Evolutionary conservation across 2,329 filamentous ascomycete genomes (phyloP).

Genomic region (Colletotrichum cereale): DNA sequence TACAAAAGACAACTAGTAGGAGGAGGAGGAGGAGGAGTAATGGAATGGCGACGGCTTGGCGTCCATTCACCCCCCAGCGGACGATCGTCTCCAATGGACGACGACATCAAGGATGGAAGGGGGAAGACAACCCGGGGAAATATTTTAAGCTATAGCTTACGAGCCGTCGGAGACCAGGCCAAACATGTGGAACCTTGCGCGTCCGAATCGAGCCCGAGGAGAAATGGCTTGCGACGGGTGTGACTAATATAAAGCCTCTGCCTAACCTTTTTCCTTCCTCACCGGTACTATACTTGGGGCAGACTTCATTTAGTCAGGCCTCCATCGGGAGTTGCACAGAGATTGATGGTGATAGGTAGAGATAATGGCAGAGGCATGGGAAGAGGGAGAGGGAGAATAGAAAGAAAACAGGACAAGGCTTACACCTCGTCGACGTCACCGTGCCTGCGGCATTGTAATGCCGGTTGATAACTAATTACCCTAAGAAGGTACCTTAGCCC

Average conservation of each 20-base stretch:
- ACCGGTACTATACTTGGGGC: neutral
- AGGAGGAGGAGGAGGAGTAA: neutral
- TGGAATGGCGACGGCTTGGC: neutral
- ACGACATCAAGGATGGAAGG: neutral
- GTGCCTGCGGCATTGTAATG: conserved; percentile 24
- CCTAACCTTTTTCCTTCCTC: neutral
- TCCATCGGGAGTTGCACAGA: too few relatives aligned
- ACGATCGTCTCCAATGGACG: neutral
- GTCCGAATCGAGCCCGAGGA: neutral
- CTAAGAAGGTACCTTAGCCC: neutral
- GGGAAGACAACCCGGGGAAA: neutral
- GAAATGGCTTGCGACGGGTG: neutral
- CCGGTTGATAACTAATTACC: neutral
- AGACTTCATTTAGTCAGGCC: neutral
- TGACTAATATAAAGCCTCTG: neutral
- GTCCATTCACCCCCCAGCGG: neutral
- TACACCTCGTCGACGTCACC: conserved; percentile 38
- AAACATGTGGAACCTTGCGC: neutral
- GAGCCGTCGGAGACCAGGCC: neutral
- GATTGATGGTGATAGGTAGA: neutral
- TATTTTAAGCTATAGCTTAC: neutral
- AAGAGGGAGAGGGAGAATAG: too few relatives aligned
- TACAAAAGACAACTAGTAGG: neutral
- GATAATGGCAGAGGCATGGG: neutral
- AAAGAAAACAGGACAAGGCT: neutral